Evolutionary conservation across 2,329 filamentous ascomycete genomes (phyloP).

Genomic region (Aspergillus niger): DNA sequence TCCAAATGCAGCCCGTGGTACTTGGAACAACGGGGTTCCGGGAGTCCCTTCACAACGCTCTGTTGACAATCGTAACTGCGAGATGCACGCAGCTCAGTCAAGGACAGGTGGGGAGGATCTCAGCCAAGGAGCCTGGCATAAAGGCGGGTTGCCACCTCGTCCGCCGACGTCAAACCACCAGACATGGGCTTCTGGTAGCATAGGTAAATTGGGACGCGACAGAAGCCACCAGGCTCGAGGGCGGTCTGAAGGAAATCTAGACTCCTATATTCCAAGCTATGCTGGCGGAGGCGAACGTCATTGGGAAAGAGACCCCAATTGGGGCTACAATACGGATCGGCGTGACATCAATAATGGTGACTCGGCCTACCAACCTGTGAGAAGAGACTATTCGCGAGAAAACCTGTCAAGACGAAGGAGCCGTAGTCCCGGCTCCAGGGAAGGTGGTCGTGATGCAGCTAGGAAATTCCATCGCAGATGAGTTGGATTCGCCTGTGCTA

Average conservation of each 20-base stretch:
- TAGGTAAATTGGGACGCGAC: conserved; percentile 35
- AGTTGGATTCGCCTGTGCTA: conserved; percentile 9
- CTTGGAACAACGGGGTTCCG: conserved; percentile 27
- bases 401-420: conserved; percentile 34
- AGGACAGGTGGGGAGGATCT: conserved; percentile 26
- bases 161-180: conserved; percentile 37
- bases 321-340: conserved; percentile 26
- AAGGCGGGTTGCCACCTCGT: conserved; percentile 40
- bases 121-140: conserved; percentile 28
- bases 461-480: conserved; percentile 28
- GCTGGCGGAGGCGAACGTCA: conserved; percentile 27
- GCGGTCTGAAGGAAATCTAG: conserved; percentile 30
- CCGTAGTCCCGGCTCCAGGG: conserved; percentile 36
- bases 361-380: conserved; percentile 16
- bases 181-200: conserved; percentile 29
- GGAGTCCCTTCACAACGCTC: conserved; percentile 28
- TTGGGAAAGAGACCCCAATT: conserved; percentile 26
- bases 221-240: conserved; percentile 27
- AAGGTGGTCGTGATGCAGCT: conserved; percentile 26
- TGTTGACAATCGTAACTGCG: conserved; percentile 28
- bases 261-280: conserved; percentile 44
- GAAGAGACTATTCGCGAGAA: conserved; percentile 35
- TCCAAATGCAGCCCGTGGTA: conserved; percentile 36
- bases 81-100: conserved; percentile 20
- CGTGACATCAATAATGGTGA: conserved; percentile 23